A percentile compares a stretch with the other conserved stretches of the same genome.
These are phyloP conservation scores for Dendrobium nobile DNA, from an alignment of 106 monocot genomes.

Conservation along the genomic window DNA sequence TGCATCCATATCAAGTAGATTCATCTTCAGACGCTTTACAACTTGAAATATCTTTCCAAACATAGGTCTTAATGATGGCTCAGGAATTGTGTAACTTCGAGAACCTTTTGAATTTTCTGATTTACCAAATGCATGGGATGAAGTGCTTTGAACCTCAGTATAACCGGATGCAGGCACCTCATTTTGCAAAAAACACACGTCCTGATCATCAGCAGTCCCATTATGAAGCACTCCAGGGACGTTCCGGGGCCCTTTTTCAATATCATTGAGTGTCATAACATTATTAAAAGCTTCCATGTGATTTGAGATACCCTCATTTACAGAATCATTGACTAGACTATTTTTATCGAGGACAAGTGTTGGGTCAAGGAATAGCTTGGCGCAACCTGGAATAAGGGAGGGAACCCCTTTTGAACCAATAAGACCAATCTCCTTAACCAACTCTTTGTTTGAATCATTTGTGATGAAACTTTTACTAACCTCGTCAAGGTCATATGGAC, in stretches of 20 bases:
- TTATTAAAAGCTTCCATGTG: neutral
- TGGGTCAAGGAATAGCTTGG: conserved; percentile 24
- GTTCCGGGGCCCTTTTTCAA: neutral
- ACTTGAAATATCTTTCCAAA: conserved; percentile 56
- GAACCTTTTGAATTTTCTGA: conserved; percentile 9
- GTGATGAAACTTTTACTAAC: conserved; percentile 57
- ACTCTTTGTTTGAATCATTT: conserved; percentile 63
- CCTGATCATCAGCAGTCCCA: conserved; percentile 13
- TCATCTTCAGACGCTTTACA: conserved; percentile 63
- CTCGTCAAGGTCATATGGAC: conserved; percentile 69
- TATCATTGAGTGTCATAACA: conserved; percentile 2
- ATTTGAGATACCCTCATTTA: neutral
- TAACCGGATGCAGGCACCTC: neutral
- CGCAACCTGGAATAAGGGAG: conserved; percentile 32
- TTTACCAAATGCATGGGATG: conserved; percentile 13
- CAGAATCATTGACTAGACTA: conserved; percentile 10
- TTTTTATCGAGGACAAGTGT: conserved; percentile 14
- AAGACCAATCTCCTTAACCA: conserved; percentile 85
- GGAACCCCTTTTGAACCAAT: conserved; percentile 71
- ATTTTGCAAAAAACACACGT: conserved; percentile 13
- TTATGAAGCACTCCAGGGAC: conserved; percentile 5
- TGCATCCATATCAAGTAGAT: conserved; percentile 91
- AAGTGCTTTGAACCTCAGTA: conserved; percentile 7
- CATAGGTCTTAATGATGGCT: conserved; percentile 59
- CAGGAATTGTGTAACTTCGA: conserved; percentile 39